phyloP scores from a whole-genome alignment of 805 yeast genomes.

The Monosporozyma yasuniensis region DNA sequence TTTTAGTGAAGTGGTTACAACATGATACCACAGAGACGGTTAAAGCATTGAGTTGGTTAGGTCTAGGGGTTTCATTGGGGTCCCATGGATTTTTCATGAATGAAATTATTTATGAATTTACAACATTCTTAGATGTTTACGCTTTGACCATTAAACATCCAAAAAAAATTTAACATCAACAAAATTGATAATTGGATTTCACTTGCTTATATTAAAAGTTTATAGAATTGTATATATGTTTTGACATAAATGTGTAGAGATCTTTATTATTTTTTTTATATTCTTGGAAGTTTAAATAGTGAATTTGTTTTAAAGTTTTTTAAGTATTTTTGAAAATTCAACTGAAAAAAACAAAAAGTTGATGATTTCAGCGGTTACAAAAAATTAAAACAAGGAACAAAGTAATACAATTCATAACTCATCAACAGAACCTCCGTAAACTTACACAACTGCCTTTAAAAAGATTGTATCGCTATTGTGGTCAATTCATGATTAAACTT shows the following conservation, averaged over 20 bases:
- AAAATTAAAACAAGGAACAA: background rate
- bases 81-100: slow-evolving; percentile 64
- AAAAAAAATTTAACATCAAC: slow-evolving; percentile 25
- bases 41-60: slow-evolving; percentile 50
- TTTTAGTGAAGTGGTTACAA: slow-evolving; percentile 19
- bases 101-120: slow-evolving; percentile 72
- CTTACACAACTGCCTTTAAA: too few relatives aligned
- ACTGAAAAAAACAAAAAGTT: background rate
- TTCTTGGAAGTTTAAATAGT: background rate
- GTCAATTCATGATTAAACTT: too few relatives aligned
- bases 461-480: too few relatives aligned
- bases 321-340: too few relatives aligned
- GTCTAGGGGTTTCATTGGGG: slow-evolving; percentile 59
- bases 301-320: background rate
- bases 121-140: slow-evolving; percentile 72
- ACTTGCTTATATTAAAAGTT: background rate
- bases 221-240: background rate
- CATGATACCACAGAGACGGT: slow-evolving; percentile 36
- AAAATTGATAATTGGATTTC: background rate
- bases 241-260: background rate
- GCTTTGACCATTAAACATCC: slow-evolving; percentile 79
- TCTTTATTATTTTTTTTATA: background rate
- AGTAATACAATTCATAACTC: too few relatives aligned
- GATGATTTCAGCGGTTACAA: background rate
- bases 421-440: too few relatives aligned